Base-by-base conservation (phyloP, 192 early-diverging fungal genomes). In the Mortierella antarctica region DNA sequence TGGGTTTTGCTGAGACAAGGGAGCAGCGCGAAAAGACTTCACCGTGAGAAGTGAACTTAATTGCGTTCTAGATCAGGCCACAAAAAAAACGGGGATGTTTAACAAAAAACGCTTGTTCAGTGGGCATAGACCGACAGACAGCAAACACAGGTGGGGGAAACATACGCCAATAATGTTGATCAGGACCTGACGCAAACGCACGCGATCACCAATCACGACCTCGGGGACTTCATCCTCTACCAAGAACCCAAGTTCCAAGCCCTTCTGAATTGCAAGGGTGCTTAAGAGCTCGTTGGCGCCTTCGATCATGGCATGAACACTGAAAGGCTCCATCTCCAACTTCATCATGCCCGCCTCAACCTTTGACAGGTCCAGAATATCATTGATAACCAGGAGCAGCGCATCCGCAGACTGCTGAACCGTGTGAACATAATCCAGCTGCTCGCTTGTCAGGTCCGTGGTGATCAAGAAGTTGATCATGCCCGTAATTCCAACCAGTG, bases 271-370 rank as follows among this genome's bases (percentile, higher is more conserved):
- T 4, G 92, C 89, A 57, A 92, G 84, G 0, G 91, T 89, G 17
- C 91, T 90, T 68, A 95, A 71, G n/a, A 91, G 83, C 83, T 93
- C 91, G 31, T 94, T 89, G 49, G 91, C 89, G 51, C 89, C 89
- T 67, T 93, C 87, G 18, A 93, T 85, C 80, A 92, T 86, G 12
- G 79, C 74, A 40, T 86, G 79, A 23, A 93, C 70, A 44, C 88
- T 85, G 65, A 91, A 92, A 5, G 93, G 91, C 53, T 91, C 91
- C 70, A 82, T 86, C 73, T 94, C 93, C 6, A 95, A 69, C 67
- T 86, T 91, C 91, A 96, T 93, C 81, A 93, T 93, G 17, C 93
- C 93, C 5, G 95, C 93, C 70, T 96, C 95, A 7, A 95, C 88
- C 85, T 93, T 94, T 63, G 91, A 92, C 48, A 95, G 73, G 79